Evolutionary conservation across 176 grass and related monocot genomes (phyloP).

Genomic region (Pontederia paniculata): DNA sequence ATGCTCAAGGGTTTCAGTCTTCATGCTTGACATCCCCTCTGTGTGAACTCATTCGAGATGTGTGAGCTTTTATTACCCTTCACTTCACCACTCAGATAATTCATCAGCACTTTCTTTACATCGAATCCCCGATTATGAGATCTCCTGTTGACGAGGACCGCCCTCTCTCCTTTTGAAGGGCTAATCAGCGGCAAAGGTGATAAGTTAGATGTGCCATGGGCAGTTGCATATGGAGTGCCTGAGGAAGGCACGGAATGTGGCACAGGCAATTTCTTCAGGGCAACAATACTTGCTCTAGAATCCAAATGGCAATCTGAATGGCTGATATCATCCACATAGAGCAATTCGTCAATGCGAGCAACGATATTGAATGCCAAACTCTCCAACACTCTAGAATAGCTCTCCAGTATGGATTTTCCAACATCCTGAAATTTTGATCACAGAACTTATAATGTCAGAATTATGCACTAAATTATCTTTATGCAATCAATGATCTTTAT

Average conservation of each 20-base stretch:
- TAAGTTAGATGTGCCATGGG: slow-evolving; percentile 51
- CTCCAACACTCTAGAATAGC: slow-evolving; percentile 90
- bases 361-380: slow-evolving; percentile 73
- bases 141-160: slow-evolving; percentile 24
- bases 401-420: slow-evolving; percentile 85
- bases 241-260: slow-evolving; percentile 58
- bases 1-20: not conserved
- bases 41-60: not conserved
- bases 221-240: slow-evolving; percentile 54
- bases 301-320: slow-evolving; percentile 32
- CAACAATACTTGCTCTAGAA: slow-evolving; percentile 27
- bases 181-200: slow-evolving; percentile 37
- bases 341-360: slow-evolving; percentile 79
- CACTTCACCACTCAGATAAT: slow-evolving; percentile 31
- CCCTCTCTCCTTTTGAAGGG: slow-evolving; percentile 41
- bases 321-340: slow-evolving; percentile 50
- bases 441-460: not conserved
- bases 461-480: too few species aligned
- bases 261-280: slow-evolving; percentile 34
- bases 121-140: slow-evolving; percentile 27
- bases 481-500: too few species aligned
- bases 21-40: not conserved
- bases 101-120: slow-evolving; percentile 49
- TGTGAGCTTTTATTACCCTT: slow-evolving; percentile 32
- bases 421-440: slow-evolving; percentile 41